Conservation (phyloP, 2,329 filamentous ascomycete species). For the Penicillium sp. region DNA sequence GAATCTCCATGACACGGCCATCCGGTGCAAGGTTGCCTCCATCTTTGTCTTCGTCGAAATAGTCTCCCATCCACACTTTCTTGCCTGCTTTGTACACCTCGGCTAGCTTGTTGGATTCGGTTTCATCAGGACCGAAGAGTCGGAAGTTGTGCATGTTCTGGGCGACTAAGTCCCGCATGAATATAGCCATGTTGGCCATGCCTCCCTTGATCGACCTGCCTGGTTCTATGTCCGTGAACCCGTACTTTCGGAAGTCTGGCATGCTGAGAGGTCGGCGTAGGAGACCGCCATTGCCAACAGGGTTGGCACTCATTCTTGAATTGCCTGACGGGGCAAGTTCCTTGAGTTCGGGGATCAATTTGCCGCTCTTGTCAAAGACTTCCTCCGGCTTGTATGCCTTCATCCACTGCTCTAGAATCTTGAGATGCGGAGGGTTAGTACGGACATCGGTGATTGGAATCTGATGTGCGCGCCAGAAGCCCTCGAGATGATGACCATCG, state of each 20-base stretch:
- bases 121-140: conserved; percentile 78
- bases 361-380: conserved; percentile 66
- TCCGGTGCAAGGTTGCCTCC: conserved; percentile 70
- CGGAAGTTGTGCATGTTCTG: conserved; percentile 70
- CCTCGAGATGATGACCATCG: conserved; percentile 69
- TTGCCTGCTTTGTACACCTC: conserved; percentile 72
- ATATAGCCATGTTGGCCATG: conserved; percentile 70
- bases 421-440: conserved; percentile 66
- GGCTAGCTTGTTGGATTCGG: conserved; percentile 75
- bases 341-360: conserved; percentile 63
- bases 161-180: conserved; percentile 68
- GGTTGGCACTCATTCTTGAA: conserved; percentile 75
- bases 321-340: conserved; percentile 66
- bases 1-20: conserved; percentile 79
- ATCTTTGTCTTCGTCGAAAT: conserved; percentile 73
- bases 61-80: conserved; percentile 80
- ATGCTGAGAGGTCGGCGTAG: conserved; percentile 68
- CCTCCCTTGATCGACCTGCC: conserved; percentile 61
- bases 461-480: conserved; percentile 80
- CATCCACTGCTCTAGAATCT: conserved; percentile 76
- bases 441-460: conserved; percentile 72
- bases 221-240: conserved; percentile 62
- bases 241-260: conserved; percentile 71
- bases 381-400: conserved; percentile 73
- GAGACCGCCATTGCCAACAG: conserved; percentile 70